Conservation (phyloP, 2,329 filamentous ascomycete genomes). For the Claviceps cyperi region DNA sequence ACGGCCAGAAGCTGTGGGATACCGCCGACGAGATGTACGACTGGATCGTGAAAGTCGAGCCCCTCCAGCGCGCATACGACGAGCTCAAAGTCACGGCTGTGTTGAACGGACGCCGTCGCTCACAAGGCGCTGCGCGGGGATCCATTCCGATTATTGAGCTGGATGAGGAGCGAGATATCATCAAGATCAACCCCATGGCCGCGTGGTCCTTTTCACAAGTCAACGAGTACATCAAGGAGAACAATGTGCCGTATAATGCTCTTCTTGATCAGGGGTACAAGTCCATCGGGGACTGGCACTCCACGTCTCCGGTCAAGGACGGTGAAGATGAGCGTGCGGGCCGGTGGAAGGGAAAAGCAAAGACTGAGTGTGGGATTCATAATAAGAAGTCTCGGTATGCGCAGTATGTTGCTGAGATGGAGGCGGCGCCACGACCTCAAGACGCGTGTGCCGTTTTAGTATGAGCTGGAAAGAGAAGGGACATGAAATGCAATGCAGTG, state of each 20-base stretch:
- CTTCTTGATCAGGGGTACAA: constrained; percentile 93
- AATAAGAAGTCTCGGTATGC: constrained; percentile 93
- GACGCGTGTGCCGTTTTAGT: constrained; percentile 17
- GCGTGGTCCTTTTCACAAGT: constrained; percentile 91
- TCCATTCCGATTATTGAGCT: constrained; percentile 84
- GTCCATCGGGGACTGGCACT: constrained; percentile 96
- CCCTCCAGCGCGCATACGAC: constrained; percentile 77
- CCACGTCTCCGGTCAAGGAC: constrained; percentile 75
- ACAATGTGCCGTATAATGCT: constrained; percentile 86
- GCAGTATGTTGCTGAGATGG: constrained; percentile 63
- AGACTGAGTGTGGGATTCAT: constrained; percentile 98
- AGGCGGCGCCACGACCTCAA: constrained; percentile 44
- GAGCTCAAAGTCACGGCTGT: constrained; percentile 81
- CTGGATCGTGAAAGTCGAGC: constrained; percentile 95
- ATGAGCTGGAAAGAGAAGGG: constrained; percentile 4
- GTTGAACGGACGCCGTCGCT: constrained; percentile 78
- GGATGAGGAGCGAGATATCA: constrained; percentile 70
- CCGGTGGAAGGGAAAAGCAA: constrained; percentile 88
- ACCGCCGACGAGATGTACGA: constrained; percentile 81
- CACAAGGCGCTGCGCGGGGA: constrained; percentile 85
- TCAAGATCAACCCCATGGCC: constrained; percentile 96
- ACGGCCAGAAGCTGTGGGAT: constrained; percentile 77
- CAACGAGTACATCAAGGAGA: constrained; percentile 68
- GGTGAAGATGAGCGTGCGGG: constrained; percentile 93
- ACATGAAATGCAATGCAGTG: background rate